Evolutionary conservation across 2,329 filamentous ascomycete species (phyloP), one percentile per base, ranked within the genome.

Genomic region (Aureobasidium uvarum): DNA sequence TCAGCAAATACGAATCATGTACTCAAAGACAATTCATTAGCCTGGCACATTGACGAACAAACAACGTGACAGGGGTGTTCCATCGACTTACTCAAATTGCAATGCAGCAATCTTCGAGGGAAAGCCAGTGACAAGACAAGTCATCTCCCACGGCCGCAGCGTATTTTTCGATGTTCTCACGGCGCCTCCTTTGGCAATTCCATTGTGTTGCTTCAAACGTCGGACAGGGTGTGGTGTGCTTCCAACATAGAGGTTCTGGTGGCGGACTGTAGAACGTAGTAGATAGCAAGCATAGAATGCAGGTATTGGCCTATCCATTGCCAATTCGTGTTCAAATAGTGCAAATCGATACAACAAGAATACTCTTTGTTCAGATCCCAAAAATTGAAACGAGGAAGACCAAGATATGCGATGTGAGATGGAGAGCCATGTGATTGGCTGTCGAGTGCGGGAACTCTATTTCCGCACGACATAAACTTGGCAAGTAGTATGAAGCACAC

Each of bases 211-310:
- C 68, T 86, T 87, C 28, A 98, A 82, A 16, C 95, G 89, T 66
- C 94, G 85, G 1, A 87, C 86, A 48, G 95, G 94, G 73, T 97
- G 87, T 0, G 93, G 93, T 0, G 95, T 98, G 50, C 91, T 96
- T 62, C 95, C 95, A 64, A 98, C 89, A 77, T 99, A 99, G 33
- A 94, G 83, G 52, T 84, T 86, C 33, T 84, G 83, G 73, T 86
- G 87, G 52, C 86, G 84, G 11, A 92, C 83, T 0, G 88, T 92
- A 0, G 94, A 97, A 23, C 93, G 89, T 41, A 98, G 85, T 18
- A 98, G 85, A 75, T 99, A 98, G 74, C 95, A 96, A 70, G 91
- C 92, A 74, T 98, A 98, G 69, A 97, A 89, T 1, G 93, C 88
- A 11, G 94, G 94, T 25, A 98, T 91, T 0, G 83, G 81, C 69